A percentile compares a stretch with the other conserved stretches of the same genome.
phyloP scores from a whole-genome alignment of 2,329 filamentous ascomycete genomes.

The Apiospora kogelbergensis region DNA sequence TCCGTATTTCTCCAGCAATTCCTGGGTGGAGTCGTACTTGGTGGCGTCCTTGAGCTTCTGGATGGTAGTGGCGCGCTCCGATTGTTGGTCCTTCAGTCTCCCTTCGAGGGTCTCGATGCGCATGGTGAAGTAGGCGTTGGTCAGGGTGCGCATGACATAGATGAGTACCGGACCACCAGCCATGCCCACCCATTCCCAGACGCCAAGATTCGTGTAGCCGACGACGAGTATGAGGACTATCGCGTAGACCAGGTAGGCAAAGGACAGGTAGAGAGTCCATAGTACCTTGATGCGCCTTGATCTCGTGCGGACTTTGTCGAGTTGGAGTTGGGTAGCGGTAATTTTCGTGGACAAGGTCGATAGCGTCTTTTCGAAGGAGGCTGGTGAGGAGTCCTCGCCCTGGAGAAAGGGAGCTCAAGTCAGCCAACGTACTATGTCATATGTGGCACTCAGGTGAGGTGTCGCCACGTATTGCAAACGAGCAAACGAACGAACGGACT shows the following conservation, averaged over 20 bases:
- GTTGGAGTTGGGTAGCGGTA: constrained; percentile 66
- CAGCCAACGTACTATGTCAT: not conserved
- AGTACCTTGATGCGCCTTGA: constrained; percentile 80
- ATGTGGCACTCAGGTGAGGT: not conserved
- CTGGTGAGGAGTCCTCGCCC: constrained; percentile 79
- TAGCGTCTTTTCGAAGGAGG: constrained; percentile 89
- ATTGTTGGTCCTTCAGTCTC: constrained; percentile 72
- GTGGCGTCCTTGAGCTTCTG: constrained; percentile 93
- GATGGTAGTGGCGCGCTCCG: constrained; percentile 82
- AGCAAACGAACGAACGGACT: constrained; percentile 19
- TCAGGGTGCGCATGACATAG: constrained; percentile 66
- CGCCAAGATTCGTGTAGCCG: constrained; percentile 75
- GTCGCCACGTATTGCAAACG: not conserved
- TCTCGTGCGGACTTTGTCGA: constrained; percentile 71
- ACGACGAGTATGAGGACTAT: constrained; percentile 83
- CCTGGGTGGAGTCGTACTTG: constrained; percentile 91
- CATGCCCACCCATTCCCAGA: constrained; percentile 76
- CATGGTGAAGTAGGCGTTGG: constrained; percentile 76
- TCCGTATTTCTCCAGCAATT: constrained; percentile 93
- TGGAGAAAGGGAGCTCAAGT: constrained; percentile 36
- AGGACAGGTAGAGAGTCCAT: constrained; percentile 85
- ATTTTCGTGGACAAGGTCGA: constrained; percentile 83
- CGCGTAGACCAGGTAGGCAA: constrained; percentile 85
- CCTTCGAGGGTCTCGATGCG: constrained; percentile 69
- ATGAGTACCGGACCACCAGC: constrained; percentile 81